phyloP scores from a whole-genome alignment of 2,329 filamentous ascomycete genomes.

The Aspergillus fructus region DNA sequence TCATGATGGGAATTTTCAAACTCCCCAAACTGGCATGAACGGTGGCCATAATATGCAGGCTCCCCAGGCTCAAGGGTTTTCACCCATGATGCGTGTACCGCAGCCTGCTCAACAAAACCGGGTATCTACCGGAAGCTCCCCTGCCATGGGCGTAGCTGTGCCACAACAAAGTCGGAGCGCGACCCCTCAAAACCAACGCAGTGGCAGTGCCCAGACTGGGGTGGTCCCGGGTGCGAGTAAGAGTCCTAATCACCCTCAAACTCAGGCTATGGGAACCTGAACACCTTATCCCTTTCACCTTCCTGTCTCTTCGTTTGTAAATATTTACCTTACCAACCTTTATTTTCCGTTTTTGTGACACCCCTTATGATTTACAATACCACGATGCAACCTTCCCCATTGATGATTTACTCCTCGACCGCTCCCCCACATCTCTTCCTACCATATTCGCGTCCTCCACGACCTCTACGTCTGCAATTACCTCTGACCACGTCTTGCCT shows the following conservation, averaged over 20 bases:
- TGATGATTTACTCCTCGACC: not conserved
- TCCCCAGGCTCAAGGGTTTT: slow-evolving; percentile 51
- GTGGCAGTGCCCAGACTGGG: slow-evolving; percentile 43
- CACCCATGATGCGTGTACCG: slow-evolving; percentile 54
- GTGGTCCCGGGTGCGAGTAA: slow-evolving; percentile 37
- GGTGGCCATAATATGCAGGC: slow-evolving; percentile 42
- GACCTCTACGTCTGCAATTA: not conserved
- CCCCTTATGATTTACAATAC: slow-evolving; percentile 7
- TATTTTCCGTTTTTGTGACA: slow-evolving; percentile 9
- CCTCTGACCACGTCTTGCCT: not conserved
- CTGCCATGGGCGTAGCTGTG: slow-evolving; percentile 46
- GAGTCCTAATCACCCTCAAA: slow-evolving; percentile 43
- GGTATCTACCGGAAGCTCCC: slow-evolving; percentile 39
- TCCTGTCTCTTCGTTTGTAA: slow-evolving; percentile 29
- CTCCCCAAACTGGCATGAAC: slow-evolving; percentile 35
- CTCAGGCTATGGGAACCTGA: slow-evolving; percentile 41
- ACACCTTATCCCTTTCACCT: not conserved
- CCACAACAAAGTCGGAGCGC: slow-evolving; percentile 45
- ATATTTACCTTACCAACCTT: slow-evolving; percentile 28
- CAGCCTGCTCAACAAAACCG: slow-evolving; percentile 46
- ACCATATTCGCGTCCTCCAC: not conserved
- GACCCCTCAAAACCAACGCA: slow-evolving; percentile 48
- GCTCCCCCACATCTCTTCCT: not conserved
- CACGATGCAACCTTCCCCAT: not conserved
- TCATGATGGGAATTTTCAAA: slow-evolving; percentile 39